Evolutionary conservation across 192 early-diverging fungal species (phyloP), one percentile per base, ranked within the genome.

Genomic region (Coemansia sp.): DNA sequence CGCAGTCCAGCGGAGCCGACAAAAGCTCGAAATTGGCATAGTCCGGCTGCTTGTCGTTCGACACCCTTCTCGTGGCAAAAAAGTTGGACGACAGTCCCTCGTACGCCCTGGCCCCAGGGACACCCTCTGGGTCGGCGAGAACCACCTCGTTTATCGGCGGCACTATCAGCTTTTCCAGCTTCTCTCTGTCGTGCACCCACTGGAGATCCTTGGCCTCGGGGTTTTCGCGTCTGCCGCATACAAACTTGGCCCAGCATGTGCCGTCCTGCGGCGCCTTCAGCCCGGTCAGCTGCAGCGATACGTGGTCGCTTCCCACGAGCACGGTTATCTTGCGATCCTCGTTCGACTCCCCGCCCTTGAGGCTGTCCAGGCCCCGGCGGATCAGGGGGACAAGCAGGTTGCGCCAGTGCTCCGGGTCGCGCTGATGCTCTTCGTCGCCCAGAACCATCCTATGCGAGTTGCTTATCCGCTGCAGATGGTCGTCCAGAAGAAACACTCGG

Each of bases 51-150:
- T 28, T 35, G 7, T 29, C 60, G 6, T 13, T 24, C 1, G 36
- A 29, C 16, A 51, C 24, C 3, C 58, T 52, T 23, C 70, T 49
- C 6, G 66, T 67, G 14, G 64, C 73, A 63, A 81, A 81, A 30
- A 75, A 75, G 29, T 81, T 81, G 2, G 73, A 75, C 55, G 78
- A 81, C 18, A 72, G 58, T 11, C 78, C 78, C 53, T 81, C 78
- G 58, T 72, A 81, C 45, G 74, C 69, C 53, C 58, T 53, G 7
- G 16, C 19, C 3, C 10, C 55, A 25, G 32, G 24, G 5, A 25
- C 60, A 6, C 19, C 28, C 30, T 28, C 25, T n/a, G 6, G 25
- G 14, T 69, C 74, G 3, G 57, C 57, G 64, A 81, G 58, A 1
- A 81, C 73, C 18, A 75, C 67, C 25, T 81, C 73, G 49, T 75